These are phyloP conservation scores for Amauroascus niger DNA, from an alignment of 2,329 filamentous ascomycete species.

Conservation along the genomic window DNA sequence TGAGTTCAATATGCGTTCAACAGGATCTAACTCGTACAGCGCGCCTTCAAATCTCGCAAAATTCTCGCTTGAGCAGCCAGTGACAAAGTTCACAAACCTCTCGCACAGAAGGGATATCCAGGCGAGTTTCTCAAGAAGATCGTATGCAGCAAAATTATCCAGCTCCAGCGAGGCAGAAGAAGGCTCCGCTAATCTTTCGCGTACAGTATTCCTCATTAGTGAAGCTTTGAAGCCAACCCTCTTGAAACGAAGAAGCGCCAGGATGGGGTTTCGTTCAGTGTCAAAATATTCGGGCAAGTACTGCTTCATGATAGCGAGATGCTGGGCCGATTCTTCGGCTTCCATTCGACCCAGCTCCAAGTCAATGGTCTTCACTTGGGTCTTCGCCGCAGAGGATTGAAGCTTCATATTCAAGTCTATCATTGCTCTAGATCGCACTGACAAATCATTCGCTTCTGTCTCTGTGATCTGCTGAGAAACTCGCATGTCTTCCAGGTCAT, in stretches of 20 bases:
- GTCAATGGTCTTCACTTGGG: slow-evolving; percentile 89
- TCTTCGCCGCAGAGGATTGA: slow-evolving; percentile 79
- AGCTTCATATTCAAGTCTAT: slow-evolving; percentile 94
- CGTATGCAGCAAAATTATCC: slow-evolving; percentile 67
- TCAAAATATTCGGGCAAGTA: slow-evolving; percentile 82
- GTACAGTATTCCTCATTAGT: slow-evolving; percentile 66
- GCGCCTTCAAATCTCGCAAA: slow-evolving; percentile 73
- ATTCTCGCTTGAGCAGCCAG: slow-evolving; percentile 63
- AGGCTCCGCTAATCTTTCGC: slow-evolving; percentile 63
- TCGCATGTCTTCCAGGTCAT: slow-evolving; percentile 81
- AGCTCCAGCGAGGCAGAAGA: slow-evolving; percentile 59
- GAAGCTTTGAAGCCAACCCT: slow-evolving; percentile 80
- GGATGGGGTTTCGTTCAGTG: slow-evolving; percentile 71
- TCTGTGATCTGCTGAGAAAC: slow-evolving; percentile 88
- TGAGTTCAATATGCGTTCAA: slow-evolving; percentile 76
- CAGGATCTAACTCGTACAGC: slow-evolving; percentile 77
- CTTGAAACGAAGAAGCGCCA: slow-evolving; percentile 79
- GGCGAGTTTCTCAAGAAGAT: slow-evolving; percentile 73
- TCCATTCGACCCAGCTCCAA: slow-evolving; percentile 78
- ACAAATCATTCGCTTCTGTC: slow-evolving; percentile 82
- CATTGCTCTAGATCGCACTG: slow-evolving; percentile 80
- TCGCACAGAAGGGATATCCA: slow-evolving; percentile 77
- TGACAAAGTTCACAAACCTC: slow-evolving; percentile 72
- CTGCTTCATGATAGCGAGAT: slow-evolving; percentile 76
- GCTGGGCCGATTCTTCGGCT: slow-evolving; percentile 77